Evolutionary conservation across 208 protist species (phyloP), one percentile per base, ranked within the genome.

Genomic region (Wallacemonas collosoma): DNA sequence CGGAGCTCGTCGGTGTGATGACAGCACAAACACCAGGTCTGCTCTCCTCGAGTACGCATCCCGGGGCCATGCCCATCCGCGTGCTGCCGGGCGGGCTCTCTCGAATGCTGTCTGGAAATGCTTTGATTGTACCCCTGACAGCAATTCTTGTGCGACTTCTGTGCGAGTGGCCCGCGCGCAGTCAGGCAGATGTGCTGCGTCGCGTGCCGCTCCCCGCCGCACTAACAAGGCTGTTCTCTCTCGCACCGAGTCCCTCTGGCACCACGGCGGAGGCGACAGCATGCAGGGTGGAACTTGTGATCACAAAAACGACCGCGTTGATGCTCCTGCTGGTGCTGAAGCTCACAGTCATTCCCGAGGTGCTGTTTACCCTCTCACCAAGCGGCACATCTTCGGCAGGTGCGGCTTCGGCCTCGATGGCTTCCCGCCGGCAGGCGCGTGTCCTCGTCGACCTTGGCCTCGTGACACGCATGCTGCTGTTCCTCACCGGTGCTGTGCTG

Each of bases 391-490:
- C 35, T 38, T 4, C 61, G 6, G 51, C 51, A 0, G 56, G 14
- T 38, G 14, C 56, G 9, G 56, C 56, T 7, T 1, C 26, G 6
- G 35, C 56, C 6, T n/a, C 56, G 26, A 38, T 41, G 14, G 60
- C 79, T 26, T 83, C 82, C 3, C 83, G 77, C 44, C 78, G 72
- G 14, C 80, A 77, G 14, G 75, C 71, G 9, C 78, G 72, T 9
- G 75, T 93, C 40, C 44, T 81, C 44, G 85, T 82, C 11, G 84
- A 89, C 35, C 72, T 90, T 3, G 88, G 88, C 2, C 48, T 79
- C 43, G 86, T 76, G 75, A 80, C 71, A 57, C 79, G 88, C 41
- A 4, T 93, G 39, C 51, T 86, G 68, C 65, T 87, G 15, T 72
- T 73, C n/a, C 53, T 93, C 36, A n/a, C 84, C 26, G 88, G 88